Base-by-base conservation (phyloP, 352 stramenopile species). In the Phytophthora crassamura region DNA sequence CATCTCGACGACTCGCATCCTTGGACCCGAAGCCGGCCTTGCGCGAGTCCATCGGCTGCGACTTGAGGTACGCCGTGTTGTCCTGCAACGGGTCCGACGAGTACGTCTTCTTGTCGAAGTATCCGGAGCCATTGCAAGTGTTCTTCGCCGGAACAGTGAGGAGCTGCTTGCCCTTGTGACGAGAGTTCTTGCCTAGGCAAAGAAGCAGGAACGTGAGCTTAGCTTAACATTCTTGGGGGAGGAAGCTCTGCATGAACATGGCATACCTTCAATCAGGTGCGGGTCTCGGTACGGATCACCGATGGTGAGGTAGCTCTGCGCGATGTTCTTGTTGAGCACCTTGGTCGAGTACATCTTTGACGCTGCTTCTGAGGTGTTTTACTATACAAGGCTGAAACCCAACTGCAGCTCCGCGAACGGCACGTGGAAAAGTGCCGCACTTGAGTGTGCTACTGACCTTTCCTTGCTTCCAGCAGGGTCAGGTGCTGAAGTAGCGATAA, bases 11-110 rank as follows among this genome's bases (percentile, higher is more conserved):
- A 52, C 75, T 93, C 18, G 90, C 90, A 64, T 98, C 90, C 65
- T 96, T 93, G 42, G 88, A 95, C 18, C 90, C 92, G 69, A 98
- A 98, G 20, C 90, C 92, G 5, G 91, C 73, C 64, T 97, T 97
- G 41, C 92, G 85, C 41, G 88, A 74, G 45, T 94, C 83, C 66
- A 94, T 84, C 32, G 90, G 89, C 59, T 97, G 86, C 7, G 85
- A 89, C 66, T 91, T 93, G 33, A 95, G 76, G 63, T 98, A 98
- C 48, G 84, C 83, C 34, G 91, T 92, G 45, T 88, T 91, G 70
- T 97, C 89, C 36, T 86, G 86, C 39, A 97, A 86, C 46, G 87
- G 86, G 47, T 98, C 90, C 5, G 86, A 90, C 55, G 87, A 66
- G 65, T 96, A 96, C 59, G 77, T 87, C 56, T 91, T 93, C 70